A percentile compares a stretch with the other conserved stretches of the same genome.
Conservation (phyloP, 2,329 filamentous ascomycete species). For the Cadophora malorum region DNA sequence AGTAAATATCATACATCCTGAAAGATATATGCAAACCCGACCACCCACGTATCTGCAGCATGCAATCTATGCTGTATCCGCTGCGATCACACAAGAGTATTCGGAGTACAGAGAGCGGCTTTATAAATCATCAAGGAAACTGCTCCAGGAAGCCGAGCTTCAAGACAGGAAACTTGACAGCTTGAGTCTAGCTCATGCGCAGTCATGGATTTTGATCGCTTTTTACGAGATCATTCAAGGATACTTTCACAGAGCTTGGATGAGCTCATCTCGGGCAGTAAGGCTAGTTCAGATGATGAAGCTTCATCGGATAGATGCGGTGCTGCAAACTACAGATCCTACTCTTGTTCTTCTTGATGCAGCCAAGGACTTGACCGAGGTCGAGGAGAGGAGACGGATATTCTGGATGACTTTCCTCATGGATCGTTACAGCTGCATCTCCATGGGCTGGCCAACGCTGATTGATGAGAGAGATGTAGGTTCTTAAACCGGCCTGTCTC, state of each 20-base stretch:
- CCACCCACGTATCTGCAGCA: constrained; percentile 87
- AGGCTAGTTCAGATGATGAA: constrained; percentile 88
- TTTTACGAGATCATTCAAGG: constrained; percentile 93
- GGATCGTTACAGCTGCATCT: constrained; percentile 90
- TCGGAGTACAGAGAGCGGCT: constrained; percentile 78
- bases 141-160: constrained; percentile 85
- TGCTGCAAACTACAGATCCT: constrained; percentile 71
- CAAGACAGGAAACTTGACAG: constrained; percentile 86
- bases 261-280: constrained; percentile 79
- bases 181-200: constrained; percentile 81
- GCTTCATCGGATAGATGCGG: constrained; percentile 81
- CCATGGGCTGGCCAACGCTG: constrained; percentile 92
- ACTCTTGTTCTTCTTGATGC: constrained; percentile 73
- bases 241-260: constrained; percentile 92
- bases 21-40: constrained; percentile 79
- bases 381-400: constrained; percentile 83
- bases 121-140: constrained; percentile 85
- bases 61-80: constrained; percentile 87
- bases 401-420: constrained; percentile 92
- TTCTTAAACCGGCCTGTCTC: neutral
- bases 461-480: constrained; percentile 85
- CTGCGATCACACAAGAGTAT: constrained; percentile 80
- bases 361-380: constrained; percentile 88
- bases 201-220: constrained; percentile 80
- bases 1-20: constrained; percentile 83